phyloP scores from a whole-genome alignment of 1,284 basidiomycete genomes.

The Leccinum subspadiceum region DNA sequence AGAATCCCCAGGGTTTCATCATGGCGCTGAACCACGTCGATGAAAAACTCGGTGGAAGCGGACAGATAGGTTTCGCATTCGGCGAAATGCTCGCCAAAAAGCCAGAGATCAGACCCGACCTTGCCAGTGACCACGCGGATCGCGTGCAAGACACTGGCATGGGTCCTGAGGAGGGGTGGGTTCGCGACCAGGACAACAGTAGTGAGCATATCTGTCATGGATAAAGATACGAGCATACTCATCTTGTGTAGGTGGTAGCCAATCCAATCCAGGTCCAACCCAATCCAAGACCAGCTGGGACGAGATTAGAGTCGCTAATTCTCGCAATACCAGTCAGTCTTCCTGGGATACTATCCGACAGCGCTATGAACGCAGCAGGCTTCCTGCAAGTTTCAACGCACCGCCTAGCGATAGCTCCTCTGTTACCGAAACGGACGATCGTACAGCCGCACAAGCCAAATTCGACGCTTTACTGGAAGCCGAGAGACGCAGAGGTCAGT shows the following conservation, averaged over 20 bases:
- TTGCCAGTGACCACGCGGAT: not conserved
- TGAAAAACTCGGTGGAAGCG: conserved; percentile 30
- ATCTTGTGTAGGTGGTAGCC: conserved; percentile 7
- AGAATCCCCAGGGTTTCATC: conserved; percentile 44
- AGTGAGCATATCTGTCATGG: conserved; percentile 11
- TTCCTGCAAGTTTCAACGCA: conserved; percentile 24
- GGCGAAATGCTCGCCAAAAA: conserved; percentile 20
- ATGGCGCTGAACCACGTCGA: conserved; percentile 41
- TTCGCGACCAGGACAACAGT: conserved; percentile 8
- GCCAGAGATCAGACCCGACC: conserved; percentile 10
- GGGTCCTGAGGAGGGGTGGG: conserved; percentile 27
- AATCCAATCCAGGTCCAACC: conserved; percentile 14
- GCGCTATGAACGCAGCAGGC: conserved; percentile 45
- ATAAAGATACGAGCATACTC: not conserved
- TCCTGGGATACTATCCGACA: conserved; percentile 69
- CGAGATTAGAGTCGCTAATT: conserved; percentile 57
- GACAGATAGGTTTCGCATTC: conserved; percentile 26
- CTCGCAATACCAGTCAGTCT: conserved; percentile 43
- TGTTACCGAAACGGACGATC: conserved; percentile 32
- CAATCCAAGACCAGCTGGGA: conserved; percentile 53
- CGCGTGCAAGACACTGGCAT: conserved; percentile 10
- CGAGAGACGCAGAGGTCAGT: conserved; percentile 42
- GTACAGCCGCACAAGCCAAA: conserved; percentile 47
- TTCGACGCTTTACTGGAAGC: conserved; percentile 60
- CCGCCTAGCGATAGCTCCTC: conserved; percentile 10